Evolutionary conservation across 2,329 filamentous ascomycete genomes (phyloP).

Genomic region (Ilyonectria mors-panacis): DNA sequence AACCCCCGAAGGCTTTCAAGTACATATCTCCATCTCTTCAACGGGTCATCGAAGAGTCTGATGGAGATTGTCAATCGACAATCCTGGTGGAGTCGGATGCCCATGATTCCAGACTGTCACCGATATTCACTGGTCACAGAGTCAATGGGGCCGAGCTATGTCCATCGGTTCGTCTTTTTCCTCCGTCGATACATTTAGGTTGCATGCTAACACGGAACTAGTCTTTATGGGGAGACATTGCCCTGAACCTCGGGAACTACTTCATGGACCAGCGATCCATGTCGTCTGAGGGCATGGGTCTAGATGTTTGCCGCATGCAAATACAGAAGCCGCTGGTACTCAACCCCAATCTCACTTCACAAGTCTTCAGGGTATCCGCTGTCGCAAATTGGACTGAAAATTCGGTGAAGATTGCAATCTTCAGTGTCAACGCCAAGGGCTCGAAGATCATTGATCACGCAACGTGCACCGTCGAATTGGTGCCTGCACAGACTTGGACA

Average conservation of each 20-base stretch:
- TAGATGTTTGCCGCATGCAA: conserved; percentile 40
- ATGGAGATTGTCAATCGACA: conserved; percentile 22
- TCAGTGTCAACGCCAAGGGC: conserved; percentile 39
- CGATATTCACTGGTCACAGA: conserved; percentile 38
- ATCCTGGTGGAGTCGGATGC: conserved; percentile 37
- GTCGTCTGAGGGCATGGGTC: conserved; percentile 22
- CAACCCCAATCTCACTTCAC: conserved; percentile 24
- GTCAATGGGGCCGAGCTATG: conserved; percentile 42
- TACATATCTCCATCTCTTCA: conserved; percentile 41
- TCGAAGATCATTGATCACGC: conserved; percentile 35
- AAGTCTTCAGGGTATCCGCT: conserved; percentile 38
- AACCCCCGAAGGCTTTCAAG: conserved; percentile 20
- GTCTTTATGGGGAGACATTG: conserved; percentile 40
- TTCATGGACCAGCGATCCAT: conserved; percentile 36
- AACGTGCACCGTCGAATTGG: conserved; percentile 24
- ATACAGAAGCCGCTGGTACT: conserved; percentile 41
- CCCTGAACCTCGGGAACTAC: conserved; percentile 31
- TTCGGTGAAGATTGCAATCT: conserved; percentile 38
- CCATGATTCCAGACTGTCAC: conserved; percentile 31
- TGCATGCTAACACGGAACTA: conserved; percentile 12
- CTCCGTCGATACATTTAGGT: too few species aligned
- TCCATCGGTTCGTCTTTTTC: conserved; percentile 51
- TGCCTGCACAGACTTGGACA: conserved; percentile 24
- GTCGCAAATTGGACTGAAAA: conserved; percentile 33
- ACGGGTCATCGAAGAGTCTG: conserved; percentile 35